These are phyloP conservation scores for Glutinoglossum americanum DNA, from an alignment of 495 filamentous ascomycete genomes.

Conservation along the genomic window DNA sequence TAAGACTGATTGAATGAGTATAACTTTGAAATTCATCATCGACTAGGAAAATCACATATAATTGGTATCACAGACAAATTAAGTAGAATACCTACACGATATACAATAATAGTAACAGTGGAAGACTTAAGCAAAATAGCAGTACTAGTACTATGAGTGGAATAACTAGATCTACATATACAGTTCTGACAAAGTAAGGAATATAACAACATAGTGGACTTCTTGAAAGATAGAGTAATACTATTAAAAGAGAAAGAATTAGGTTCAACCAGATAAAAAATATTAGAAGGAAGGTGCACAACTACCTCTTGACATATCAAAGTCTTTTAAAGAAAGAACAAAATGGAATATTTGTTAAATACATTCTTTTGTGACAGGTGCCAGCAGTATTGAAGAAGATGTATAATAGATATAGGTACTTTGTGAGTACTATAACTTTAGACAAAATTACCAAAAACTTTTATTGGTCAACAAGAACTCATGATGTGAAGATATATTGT, in stretches of 20 bases:
- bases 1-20: conserved; percentile 2
- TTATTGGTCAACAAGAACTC: not conserved
- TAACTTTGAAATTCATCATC: not conserved
- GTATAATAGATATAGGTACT: not conserved
- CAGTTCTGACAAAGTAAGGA: not conserved
- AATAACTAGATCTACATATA: not conserved
- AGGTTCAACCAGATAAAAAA: not conserved
- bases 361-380: not conserved
- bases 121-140: not conserved
- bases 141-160: not conserved
- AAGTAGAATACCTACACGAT: not conserved
- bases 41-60: not conserved
- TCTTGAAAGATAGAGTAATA: not conserved
- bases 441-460: not conserved
- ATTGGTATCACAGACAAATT: not conserved
- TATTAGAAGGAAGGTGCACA: not conserved
- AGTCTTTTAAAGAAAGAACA: not conserved
- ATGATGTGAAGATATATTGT: not conserved
- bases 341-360: not conserved
- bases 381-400: not conserved
- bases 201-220: not conserved
- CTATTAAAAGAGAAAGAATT: not conserved
- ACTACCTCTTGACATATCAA: not conserved
- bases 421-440: not conserved
- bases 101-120: not conserved